phyloP scores from a whole-genome alignment of 345 rosid genomes.

The Dipteronia dyeriana region DNA sequence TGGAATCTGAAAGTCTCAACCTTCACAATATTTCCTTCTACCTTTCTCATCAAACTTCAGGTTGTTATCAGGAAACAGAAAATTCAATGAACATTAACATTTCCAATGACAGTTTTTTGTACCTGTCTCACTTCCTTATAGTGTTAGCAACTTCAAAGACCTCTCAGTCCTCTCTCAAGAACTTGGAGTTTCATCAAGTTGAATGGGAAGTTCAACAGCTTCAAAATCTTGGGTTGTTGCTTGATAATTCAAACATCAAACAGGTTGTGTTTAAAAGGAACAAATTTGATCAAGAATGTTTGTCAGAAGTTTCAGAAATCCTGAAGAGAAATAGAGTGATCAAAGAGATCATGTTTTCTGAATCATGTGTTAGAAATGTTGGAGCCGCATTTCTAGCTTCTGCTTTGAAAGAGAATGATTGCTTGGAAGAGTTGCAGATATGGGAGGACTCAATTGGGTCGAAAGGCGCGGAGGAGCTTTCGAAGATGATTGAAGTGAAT shows the following conservation, averaged over 20 bases:
- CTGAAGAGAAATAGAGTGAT: constrained; percentile 56
- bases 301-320: constrained; percentile 55
- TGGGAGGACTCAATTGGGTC: constrained; percentile 97
- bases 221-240: constrained; percentile 51
- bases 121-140: constrained; percentile 55
- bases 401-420: constrained; percentile 68
- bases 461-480: constrained; percentile 89
- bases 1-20: constrained; percentile 52
- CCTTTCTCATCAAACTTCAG: constrained; percentile 52
- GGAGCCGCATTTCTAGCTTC: constrained; percentile 71
- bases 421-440: constrained; percentile 87
- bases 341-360: constrained; percentile 62
- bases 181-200: constrained; percentile 67
- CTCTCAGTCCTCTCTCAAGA: constrained; percentile 41
- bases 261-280: constrained; percentile 63
- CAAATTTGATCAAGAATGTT: constrained; percentile 52
- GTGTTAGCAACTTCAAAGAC: constrained; percentile 49
- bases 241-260: constrained; percentile 58
- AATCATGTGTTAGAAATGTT: constrained; percentile 49
- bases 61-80: constrained; percentile 65
- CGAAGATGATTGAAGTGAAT: constrained; percentile 89
- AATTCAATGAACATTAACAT: constrained; percentile 65
- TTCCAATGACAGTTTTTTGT: constrained; percentile 35
- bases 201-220: constrained; percentile 65
- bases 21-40: constrained; percentile 66